These are phyloP conservation scores for Mycena galopus DNA, from an alignment of 768 basidiomycete species.

Conservation along the genomic window DNA sequence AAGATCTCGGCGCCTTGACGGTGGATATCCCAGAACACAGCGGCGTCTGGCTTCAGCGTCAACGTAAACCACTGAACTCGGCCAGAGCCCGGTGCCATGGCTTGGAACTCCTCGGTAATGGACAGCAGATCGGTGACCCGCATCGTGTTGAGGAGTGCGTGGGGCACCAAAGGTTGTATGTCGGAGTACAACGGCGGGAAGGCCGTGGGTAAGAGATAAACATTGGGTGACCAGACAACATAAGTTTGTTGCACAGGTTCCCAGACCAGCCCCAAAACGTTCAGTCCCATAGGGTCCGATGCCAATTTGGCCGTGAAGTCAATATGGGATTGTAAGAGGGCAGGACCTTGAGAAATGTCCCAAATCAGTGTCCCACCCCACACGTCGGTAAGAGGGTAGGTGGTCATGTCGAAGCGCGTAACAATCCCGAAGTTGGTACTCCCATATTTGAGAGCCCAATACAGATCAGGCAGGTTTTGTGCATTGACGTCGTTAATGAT, in stretches of 20 bases:
- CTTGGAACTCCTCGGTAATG: slow-evolving; percentile 33
- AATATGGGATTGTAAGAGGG: slow-evolving; percentile 33
- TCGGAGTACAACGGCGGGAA: slow-evolving; percentile 35
- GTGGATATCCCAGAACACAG: slow-evolving; percentile 32
- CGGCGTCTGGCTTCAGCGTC: slow-evolving; percentile 33
- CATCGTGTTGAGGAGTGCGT: slow-evolving; percentile 32
- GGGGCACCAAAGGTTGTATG: slow-evolving; percentile 13
- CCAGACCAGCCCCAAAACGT: slow-evolving; percentile 31
- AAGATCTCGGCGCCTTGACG: slow-evolving; percentile 32
- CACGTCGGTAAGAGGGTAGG: slow-evolving; percentile 30
- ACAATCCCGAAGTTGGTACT: slow-evolving; percentile 41
- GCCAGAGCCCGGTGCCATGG: slow-evolving; percentile 28
- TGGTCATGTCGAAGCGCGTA: slow-evolving; percentile 40
- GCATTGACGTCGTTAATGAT: slow-evolving; percentile 31
- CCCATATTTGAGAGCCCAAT: slow-evolving; percentile 39
- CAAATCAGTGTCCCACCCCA: slow-evolving; percentile 36
- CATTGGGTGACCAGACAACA: slow-evolving; percentile 34
- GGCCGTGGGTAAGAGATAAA: slow-evolving; percentile 29
- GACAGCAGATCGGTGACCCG: slow-evolving; percentile 30
- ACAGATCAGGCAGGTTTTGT: slow-evolving; percentile 27
- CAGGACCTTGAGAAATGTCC: slow-evolving; percentile 29
- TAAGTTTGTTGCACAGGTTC: slow-evolving; percentile 29
- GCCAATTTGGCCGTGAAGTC: slow-evolving; percentile 29
- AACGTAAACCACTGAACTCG: slow-evolving; percentile 34
- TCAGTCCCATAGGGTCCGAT: slow-evolving; percentile 31